Evolutionary conservation across 208 protist species (phyloP), one percentile per base, ranked within the genome.

Genomic region (Trypanosoma melophagium): DNA sequence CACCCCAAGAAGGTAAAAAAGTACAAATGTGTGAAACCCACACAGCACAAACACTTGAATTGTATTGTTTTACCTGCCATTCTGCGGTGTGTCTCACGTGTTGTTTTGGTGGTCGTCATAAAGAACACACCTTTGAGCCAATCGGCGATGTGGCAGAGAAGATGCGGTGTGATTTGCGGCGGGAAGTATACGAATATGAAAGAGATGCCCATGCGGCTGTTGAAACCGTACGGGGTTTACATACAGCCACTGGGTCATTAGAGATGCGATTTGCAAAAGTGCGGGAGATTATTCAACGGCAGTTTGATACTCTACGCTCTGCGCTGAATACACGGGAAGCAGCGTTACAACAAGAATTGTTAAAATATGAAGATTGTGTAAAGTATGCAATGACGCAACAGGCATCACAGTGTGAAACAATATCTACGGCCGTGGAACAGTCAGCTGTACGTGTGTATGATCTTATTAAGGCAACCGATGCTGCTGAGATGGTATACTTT

Each of bases 81-180:
- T 59, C 47, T 9, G 74, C 76, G 64, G 77, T 86, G 16, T 94
- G 88, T 52, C 68, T 94, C 38, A 83, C 64, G 13, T 94, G 84
- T 68, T 90, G 82, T 68, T 91, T 94, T 53, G 77, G 75, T 25
- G 84, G 84, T 1, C n/a, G 25, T 0, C 88, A 94, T 75, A 84
- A 81, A 53, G 79, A 74, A 14, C 80, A 94, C 64, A 78, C 79
- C 0, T 79, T 89, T 31, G 50, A 56, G 40, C 64, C 64, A 1
- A 9, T 76, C 12, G 47, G 21, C 2, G 55, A 55, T 25, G 53
- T 60, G 12, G 42, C 55, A 13, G 44, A 16, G 7, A 56, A 52
- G 16, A 63, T 63, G 13, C 42, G 54, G 2, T 42, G 38, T 16
- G 21, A 60, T 21, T 31, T 69, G 42, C 14, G 41, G 42, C 54